Evolutionary conservation across 192 early-diverging fungal genomes (phyloP).

Genomic region (Linnemannia hyalina): DNA sequence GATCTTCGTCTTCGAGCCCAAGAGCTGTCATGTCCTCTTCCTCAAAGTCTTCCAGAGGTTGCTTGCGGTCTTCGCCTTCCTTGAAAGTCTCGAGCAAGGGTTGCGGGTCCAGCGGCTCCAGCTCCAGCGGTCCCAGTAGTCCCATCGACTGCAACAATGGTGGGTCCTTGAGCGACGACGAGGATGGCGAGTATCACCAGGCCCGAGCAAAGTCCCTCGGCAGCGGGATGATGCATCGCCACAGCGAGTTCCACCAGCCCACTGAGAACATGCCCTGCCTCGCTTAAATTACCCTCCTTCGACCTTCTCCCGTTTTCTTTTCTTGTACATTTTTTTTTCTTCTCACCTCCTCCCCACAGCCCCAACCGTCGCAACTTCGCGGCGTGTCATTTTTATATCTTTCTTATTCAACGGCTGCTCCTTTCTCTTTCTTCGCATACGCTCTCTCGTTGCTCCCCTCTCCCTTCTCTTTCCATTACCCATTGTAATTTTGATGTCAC

Average conservation of each 20-base stretch:
- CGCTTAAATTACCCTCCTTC: constrained; percentile 12
- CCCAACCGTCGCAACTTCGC: background rate
- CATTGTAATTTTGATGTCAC: constrained; percentile 6
- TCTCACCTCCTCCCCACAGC: background rate
- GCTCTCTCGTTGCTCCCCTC: background rate
- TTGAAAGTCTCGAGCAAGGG: background rate
- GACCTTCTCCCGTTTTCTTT: background rate
- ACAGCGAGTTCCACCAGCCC: constrained; percentile 40
- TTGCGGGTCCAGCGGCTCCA: background rate
- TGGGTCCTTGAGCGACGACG: constrained; percentile 4
- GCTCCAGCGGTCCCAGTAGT: background rate
- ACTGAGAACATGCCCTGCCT: constrained; percentile 39
- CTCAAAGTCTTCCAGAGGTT: background rate
- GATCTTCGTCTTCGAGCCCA: background rate
- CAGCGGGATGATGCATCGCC: constrained; percentile 40
- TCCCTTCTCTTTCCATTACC: background rate
- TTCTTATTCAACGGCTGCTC: constrained; percentile 5
- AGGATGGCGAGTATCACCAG: background rate
- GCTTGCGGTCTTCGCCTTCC: background rate
- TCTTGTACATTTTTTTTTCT: background rate
- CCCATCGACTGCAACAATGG: constrained; percentile 3
- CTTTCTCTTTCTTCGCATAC: background rate
- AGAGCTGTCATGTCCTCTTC: background rate
- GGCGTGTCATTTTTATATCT: background rate
- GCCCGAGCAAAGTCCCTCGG: background rate